Evolutionary conservation across 2,329 filamentous ascomycete genomes (phyloP).

Genomic region (Neurospora sp.): DNA sequence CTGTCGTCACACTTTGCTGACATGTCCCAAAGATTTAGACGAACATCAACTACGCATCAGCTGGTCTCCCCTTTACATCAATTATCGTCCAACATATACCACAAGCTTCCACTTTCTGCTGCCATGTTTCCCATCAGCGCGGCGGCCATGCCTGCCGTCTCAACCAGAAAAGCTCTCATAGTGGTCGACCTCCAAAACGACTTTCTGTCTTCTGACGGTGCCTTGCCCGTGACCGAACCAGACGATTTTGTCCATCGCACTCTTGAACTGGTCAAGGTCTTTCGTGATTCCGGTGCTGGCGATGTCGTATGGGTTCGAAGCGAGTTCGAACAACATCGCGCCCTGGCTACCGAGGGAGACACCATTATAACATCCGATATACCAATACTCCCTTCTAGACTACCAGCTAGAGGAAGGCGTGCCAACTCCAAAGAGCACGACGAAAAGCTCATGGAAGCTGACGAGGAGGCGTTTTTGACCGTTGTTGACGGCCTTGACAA

Average conservation of each 20-base stretch:
- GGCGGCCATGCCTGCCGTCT: conserved; percentile 44
- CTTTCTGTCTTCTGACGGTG: conserved; percentile 61
- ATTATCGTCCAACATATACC: neutral
- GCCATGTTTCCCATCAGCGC: conserved; percentile 49
- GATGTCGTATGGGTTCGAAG: conserved; percentile 80
- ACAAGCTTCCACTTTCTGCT: neutral
- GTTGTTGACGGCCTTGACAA: conserved; percentile 19
- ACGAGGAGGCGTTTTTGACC: conserved; percentile 29
- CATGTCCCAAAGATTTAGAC: neutral
- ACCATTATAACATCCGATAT: conserved; percentile 36
- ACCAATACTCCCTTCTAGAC: conserved; percentile 13
- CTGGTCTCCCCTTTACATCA: neutral
- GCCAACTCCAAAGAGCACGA: conserved; percentile 20
- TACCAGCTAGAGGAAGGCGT: conserved; percentile 13
- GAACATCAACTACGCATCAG: neutral
- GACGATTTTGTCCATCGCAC: conserved; percentile 59
- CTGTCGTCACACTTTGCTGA: neutral
- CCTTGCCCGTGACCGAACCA: conserved; percentile 55
- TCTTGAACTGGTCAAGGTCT: conserved; percentile 55
- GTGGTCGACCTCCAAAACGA: conserved; percentile 87
- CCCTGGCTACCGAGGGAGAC: conserved; percentile 38
- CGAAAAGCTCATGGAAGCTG: conserved; percentile 29
- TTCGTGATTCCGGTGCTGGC: conserved; percentile 59
- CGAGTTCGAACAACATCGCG: conserved; percentile 55
- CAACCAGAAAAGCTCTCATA: conserved; percentile 61